Evolutionary conservation across 2,329 filamentous ascomycete genomes (phyloP), one percentile per base, ranked within the genome.

Genomic region (Apiospora arundinis): DNA sequence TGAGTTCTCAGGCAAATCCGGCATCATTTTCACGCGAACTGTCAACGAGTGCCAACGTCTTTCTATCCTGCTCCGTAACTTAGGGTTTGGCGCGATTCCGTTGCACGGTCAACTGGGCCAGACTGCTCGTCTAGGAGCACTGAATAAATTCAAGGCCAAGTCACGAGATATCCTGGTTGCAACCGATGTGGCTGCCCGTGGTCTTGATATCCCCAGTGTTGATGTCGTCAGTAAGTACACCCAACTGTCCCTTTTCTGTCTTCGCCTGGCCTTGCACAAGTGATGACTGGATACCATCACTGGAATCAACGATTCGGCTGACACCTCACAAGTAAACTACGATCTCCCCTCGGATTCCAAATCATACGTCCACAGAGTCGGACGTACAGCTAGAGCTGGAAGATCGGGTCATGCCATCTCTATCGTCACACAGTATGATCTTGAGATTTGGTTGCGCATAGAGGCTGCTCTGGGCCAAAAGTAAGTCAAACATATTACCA

Each of bases 101-200:
- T 88, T 99, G 0, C 95, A 99, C 82, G 96, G 95, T 11, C 94
- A 97, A 79, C 89, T 99, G 68, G 95, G 91, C 1, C 96, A 99
- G 81, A 93, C 93, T 1, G 89, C 93, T 21, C 94, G 96, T 75
- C 85, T 98, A 0, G 95, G 94, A 8, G 93, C 96, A 0, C 86
- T 99, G 11, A 93, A 93, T 80, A 98, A 98, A 80, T 98, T 99
- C 87, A 91, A 92, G 70, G 87, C 92, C 3, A 91, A 92, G 9
- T 90, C 88, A n/a, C 88, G 95, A 56, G 91, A 97, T 75, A 95
- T 99, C 49, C 89, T 99, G 4, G 93, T 98, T 4, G 95, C 95
- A 14, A 98, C 95, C 0, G 95, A 98, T 80, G 94, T 98, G n/a
- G 95, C 95, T 1, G 93, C 95, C 0, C 91, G 95, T 80, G 95